phyloP scores from a whole-genome alignment of 768 basidiomycete genomes.

The Calocybe indica region DNA sequence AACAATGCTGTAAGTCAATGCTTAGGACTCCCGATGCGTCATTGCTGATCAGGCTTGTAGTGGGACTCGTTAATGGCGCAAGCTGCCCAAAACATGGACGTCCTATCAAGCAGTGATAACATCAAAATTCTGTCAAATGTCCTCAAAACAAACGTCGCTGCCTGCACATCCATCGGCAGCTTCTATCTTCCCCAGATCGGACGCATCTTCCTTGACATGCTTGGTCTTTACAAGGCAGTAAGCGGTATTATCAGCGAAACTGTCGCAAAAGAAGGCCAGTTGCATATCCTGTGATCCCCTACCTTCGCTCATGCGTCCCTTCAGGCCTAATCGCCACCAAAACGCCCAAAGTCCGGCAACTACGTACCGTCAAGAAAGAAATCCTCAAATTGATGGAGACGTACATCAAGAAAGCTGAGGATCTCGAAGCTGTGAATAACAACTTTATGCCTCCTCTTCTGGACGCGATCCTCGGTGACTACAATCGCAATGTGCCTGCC shows the following conservation, averaged over 20 bases:
- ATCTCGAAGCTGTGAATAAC: constrained; percentile 85
- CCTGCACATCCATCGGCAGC: constrained; percentile 93
- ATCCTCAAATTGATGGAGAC: constrained; percentile 96
- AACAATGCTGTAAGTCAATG: constrained; percentile 78
- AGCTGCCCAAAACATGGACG: constrained; percentile 88
- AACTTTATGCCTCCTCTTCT: constrained; percentile 93
- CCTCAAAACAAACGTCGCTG: constrained; percentile 96
- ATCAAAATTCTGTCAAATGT: constrained; percentile 97
- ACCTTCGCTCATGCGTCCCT: constrained; percentile 6
- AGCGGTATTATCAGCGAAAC: constrained; percentile 95
- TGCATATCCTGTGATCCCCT: background rate
- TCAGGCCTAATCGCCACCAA: constrained; percentile 88
- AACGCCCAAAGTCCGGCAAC: constrained; percentile 90
- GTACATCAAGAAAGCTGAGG: constrained; percentile 95
- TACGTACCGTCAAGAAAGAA: constrained; percentile 98
- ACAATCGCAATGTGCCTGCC: constrained; percentile 87
- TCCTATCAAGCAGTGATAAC: constrained; percentile 85
- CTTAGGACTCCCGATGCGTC: background rate
- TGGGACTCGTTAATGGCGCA: constrained; percentile 98
- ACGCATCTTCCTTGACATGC: constrained; percentile 95
- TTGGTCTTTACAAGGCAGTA: constrained; percentile 95
- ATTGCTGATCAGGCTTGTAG: constrained; percentile 30
- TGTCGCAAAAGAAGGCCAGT: constrained; percentile 68
- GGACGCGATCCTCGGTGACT: constrained; percentile 97
- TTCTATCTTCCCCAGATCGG: constrained; percentile 98